Evolutionary conservation across 169 alveolate genomes (phyloP), one percentile per base, ranked within the genome.

Genomic region (Ichthyophthirius multifiliis): DNA sequence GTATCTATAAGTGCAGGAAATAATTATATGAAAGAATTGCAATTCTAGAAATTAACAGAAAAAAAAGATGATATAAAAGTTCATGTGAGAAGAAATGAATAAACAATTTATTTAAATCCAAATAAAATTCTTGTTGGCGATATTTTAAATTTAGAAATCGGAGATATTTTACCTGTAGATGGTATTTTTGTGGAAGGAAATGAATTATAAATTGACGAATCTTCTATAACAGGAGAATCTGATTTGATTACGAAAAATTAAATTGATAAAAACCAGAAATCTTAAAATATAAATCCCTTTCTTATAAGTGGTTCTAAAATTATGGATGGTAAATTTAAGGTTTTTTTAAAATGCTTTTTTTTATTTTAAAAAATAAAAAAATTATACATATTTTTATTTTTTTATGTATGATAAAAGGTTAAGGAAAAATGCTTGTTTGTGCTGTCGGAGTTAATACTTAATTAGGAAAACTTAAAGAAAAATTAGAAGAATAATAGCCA

Each of bases 221-320:
- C 95, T 20, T 80, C 95, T 5, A 76, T 95, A 43, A 96, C 99
- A 13, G 99, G 98, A 30, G 98, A 95, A 78, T 83, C 93, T 55
- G 97, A 94, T 37, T 75, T 84, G 76, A 87, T 95, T 48, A 83
- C 81, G 75, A 96, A 96, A 81, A 83, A 27, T 23, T 76, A 75
- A 16, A 45, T 16, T 63, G 47, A 46, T 15, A 16, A 16, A 7
- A 43, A 71, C 31, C 43, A 15, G 79, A 43, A 63, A 1, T 91
- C 84, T 62, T 90, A 88, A 76, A 95, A 80, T 44, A 73, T 92
- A 6, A 81, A 94, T 20, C 88, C 95, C 5, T 83, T 96, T 31
- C 75, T 92, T 23, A 83, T 95, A 30, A 82, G 96, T 7, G 98
- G 98, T 37, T 93, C 98, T 23, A 92, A 89, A 35, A 85, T 95